phyloP scores from a whole-genome alignment of 108 stramenopile genomes.

The Stephanodiscus minutulus region DNA sequence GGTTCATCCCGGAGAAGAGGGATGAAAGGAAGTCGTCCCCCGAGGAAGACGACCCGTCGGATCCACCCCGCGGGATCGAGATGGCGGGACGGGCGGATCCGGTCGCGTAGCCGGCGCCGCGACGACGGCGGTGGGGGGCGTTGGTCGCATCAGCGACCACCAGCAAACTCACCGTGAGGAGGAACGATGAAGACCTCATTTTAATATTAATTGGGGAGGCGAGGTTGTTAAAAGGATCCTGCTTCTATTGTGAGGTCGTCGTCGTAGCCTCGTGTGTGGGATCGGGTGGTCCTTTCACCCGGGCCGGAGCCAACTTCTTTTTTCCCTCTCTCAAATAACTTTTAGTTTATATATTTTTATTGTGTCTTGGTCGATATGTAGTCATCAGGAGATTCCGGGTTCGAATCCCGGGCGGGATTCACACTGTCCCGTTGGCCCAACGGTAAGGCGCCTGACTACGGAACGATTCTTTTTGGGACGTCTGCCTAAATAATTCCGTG shows the following conservation, averaged over 20 bases:
- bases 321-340: too few relatives aligned
- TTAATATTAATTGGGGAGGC: neutral
- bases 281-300: too few relatives aligned
- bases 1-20: constrained; percentile 30
- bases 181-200: constrained; percentile 18
- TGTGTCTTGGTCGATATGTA: neutral
- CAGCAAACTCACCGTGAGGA: constrained; percentile 9
- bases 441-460: constrained; percentile 65
- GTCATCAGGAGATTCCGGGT: constrained; percentile 52
- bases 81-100: neutral
- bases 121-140: neutral
- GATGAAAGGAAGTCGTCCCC: constrained; percentile 11
- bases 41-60: constrained; percentile 7
- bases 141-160: neutral
- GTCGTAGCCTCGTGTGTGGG: too few relatives aligned
- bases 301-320: too few relatives aligned
- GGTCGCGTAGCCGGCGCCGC: neutral
- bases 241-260: neutral
- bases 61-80: constrained; percentile 15
- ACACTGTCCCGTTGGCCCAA: constrained; percentile 73
- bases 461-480: neutral
- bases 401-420: constrained; percentile 52
- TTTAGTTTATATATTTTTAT: too few relatives aligned
- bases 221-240: too few relatives aligned
- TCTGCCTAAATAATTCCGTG: too few relatives aligned